Base-by-base conservation (phyloP, 257 asterid species). In the Misopates orontium region DNA sequence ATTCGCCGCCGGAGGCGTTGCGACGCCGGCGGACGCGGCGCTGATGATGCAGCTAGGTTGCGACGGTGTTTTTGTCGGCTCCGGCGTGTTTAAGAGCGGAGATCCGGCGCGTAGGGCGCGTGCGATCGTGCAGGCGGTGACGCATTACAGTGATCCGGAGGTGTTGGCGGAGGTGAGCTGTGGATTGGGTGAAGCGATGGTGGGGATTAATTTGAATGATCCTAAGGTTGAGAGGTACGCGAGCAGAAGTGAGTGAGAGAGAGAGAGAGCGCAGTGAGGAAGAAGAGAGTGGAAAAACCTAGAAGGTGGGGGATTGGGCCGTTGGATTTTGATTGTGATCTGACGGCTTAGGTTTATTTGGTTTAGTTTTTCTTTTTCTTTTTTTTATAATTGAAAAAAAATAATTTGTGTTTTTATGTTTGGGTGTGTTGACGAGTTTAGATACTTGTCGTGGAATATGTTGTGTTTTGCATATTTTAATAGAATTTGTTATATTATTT, bases 11-110 rank as follows among this genome's bases (percentile, higher is more conserved):
- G 86, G 87, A 10, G 87, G 87, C 18, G 87, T 82, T 12, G 87
- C 87, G 4, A 82, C 87, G 1, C 87, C 87, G 8, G 87, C 85
- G 1, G 85, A 79, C 12, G 87, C 87, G 1, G 85, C 85, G 19
- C 70, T 82, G 31, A 82, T 82, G 87, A 82, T 82, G 87, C 87
- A 82, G 77, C 64, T 79, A 59, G 85, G 85, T 15, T 82, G 87
- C 45, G 87, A 82, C 31, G 87, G 87, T 10, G 87, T 82, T 56
- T 79, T 82, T 42, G 87, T 82, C 4, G 87, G 87, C 1, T 82
- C 87, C 0, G 87, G 87, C 7, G 77, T 82, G 28, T 82, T 82
- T 68, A 82, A 82, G 81, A 82, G 87, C 47, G 87, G 87, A 0
- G 87, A 82, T 55, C 87, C 87, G 20, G 85, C 80, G 1, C 73